Conservation (phyloP, 768 basidiomycete species). For the Podaxis sp. region DNA sequence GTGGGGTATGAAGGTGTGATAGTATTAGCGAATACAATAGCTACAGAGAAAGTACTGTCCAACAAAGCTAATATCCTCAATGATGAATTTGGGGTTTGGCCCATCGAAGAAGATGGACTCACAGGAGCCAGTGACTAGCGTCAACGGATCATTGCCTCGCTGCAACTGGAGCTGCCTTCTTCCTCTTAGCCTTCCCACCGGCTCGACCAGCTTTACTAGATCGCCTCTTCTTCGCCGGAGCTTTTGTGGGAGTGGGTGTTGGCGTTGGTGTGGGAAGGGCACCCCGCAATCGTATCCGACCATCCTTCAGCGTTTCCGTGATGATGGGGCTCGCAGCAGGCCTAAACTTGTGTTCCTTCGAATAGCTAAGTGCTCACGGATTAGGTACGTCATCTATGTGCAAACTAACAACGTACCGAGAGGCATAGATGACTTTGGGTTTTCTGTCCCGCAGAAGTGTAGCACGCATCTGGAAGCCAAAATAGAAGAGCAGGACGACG, state of each 20-base stretch:
- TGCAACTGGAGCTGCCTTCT: neutral
- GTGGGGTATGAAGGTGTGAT: neutral
- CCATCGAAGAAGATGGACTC: neutral
- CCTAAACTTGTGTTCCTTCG: constrained; percentile 18
- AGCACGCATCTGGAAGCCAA: neutral
- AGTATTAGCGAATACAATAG: constrained; percentile 2
- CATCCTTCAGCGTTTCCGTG: constrained; percentile 18
- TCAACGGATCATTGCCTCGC: neutral
- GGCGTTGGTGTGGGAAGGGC: constrained; percentile 13
- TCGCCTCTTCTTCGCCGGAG: constrained; percentile 6
- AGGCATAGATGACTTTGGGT: constrained; percentile 16
- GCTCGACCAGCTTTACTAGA: neutral
- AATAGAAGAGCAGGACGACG: constrained; percentile 9
- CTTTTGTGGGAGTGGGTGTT: constrained; percentile 5
- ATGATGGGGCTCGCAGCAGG: constrained; percentile 20
- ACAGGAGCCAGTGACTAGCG: neutral
- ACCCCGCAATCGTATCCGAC: constrained; percentile 14
- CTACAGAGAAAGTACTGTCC: neutral
- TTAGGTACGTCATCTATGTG: neutral
- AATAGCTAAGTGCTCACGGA: constrained; percentile 11
- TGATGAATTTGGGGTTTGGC: neutral
- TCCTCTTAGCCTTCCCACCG: constrained; percentile 6
- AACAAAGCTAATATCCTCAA: neutral
- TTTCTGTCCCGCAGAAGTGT: constrained; percentile 3
- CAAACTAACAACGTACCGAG: constrained; percentile 11